Conservation (phyloP, 2,329 filamentous ascomycete species). For the Penicillium glabrum region DNA sequence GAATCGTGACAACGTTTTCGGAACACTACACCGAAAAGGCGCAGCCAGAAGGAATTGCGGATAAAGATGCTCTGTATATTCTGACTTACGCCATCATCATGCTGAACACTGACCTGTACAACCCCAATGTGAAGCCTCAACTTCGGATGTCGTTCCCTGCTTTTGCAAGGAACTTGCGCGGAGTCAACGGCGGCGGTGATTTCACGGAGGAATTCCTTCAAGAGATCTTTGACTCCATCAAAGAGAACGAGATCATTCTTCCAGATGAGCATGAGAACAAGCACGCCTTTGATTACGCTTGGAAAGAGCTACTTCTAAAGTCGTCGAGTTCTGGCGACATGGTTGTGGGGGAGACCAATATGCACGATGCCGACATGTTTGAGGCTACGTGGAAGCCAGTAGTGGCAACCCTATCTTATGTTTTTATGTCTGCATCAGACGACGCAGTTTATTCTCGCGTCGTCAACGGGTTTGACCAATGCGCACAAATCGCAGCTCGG, state of each 20-base stretch:
- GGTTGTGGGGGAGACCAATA: constrained; percentile 81
- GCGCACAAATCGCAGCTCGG: constrained; percentile 84
- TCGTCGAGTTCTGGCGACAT: constrained; percentile 73
- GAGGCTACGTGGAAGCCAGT: constrained; percentile 93
- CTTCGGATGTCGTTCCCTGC: constrained; percentile 82
- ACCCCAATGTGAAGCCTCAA: constrained; percentile 73
- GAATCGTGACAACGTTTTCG: constrained; percentile 83
- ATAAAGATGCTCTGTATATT: constrained; percentile 86
- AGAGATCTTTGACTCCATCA: constrained; percentile 87
- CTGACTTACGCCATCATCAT: constrained; percentile 96
- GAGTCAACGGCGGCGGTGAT: constrained; percentile 81
- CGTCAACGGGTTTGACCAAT: constrained; percentile 93
- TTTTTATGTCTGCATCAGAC: constrained; percentile 98
- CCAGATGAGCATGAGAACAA: constrained; percentile 97
- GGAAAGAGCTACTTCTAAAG: constrained; percentile 90
- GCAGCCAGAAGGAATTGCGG: constrained; percentile 71
- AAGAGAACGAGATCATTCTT: constrained; percentile 89
- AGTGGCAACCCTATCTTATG: constrained; percentile 90
- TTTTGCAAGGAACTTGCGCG: constrained; percentile 86
- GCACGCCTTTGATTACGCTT: constrained; percentile 94
- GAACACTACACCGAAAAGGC: constrained; percentile 76
- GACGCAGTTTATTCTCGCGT: constrained; percentile 93
- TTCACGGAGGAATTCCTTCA: constrained; percentile 82
- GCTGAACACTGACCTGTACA: constrained; percentile 96
- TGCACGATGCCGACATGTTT: constrained; percentile 98